Base-by-base conservation (phyloP, 73 alveolate species). In the Paramecium primaurelia region DNA sequence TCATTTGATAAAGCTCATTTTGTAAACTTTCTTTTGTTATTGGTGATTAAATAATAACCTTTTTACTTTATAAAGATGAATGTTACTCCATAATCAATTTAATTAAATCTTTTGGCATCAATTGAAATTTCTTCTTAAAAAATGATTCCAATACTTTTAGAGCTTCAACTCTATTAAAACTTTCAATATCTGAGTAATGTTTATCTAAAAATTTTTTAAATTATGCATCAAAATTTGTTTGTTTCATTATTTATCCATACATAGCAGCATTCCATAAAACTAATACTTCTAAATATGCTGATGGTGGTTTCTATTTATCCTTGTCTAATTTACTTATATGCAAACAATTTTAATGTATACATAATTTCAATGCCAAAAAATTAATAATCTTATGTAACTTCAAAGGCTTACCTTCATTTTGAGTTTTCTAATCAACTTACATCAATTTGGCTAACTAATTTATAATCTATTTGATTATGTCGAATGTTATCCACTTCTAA, bases 401-500 rank as follows among this genome's bases (percentile, higher is more conserved):
- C 36, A 75, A 32, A 5, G 42, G 42, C 16, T 75, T 34, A 3
- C 49, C 34, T 75, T 75, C 88, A 4, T 37, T 34, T 8, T 37
- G 4, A 22, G 88, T 75, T 75, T 40, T 34, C 0, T 34, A 42
- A 75, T 75, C 88, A 16, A 75, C 60, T 6, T 30, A 22, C 88
- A 75, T 75, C n/a, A 37, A 37, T 75, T 75, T 75, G 4, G 58
- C 88, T 40, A 75, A 75, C 18, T 75, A 75, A 40, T 26, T 22
- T 5, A 75, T 32, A 12, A 75, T 75, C 59, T 40, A 37, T 75
- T 75, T 37, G 20, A 75, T 75, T 3, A 75, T 75, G 8, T 75
- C 88, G 4, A 75, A 75, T 3, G 88, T 75, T 14, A 75, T 75
- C 88, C 88, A 75, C n/a, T 75, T 75, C 34, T 75, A 36, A 14